Evolutionary conservation across 345 rosid genomes (phyloP).

Genomic region (Hirschfeldia incana): DNA sequence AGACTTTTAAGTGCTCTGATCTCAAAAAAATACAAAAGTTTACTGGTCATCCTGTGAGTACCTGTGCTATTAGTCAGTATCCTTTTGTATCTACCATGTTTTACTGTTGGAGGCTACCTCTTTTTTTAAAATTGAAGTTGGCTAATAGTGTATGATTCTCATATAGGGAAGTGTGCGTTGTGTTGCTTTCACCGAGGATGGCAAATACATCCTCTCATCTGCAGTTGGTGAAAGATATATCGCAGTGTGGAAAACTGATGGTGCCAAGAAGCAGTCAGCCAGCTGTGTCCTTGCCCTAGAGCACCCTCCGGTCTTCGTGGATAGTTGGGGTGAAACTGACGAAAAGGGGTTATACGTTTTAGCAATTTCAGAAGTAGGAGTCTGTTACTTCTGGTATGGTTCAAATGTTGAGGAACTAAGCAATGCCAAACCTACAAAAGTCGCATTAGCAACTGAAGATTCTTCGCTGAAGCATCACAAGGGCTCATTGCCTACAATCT

Average conservation of each 20-base stretch:
- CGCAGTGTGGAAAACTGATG: constrained; percentile 74
- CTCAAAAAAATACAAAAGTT: constrained; percentile 84
- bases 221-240: constrained; percentile 80
- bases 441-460: constrained; percentile 54
- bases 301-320: constrained; percentile 86
- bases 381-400: constrained; percentile 86
- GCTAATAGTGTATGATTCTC: constrained; percentile 19
- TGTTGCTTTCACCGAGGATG: constrained; percentile 77
- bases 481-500: constrained; percentile 53
- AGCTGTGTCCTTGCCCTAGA: constrained; percentile 94
- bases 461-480: constrained; percentile 42
- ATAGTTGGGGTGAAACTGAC: constrained; percentile 56
- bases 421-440: constrained; percentile 66
- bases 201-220: constrained; percentile 73
- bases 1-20: constrained; percentile 63
- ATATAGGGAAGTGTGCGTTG: constrained; percentile 75
- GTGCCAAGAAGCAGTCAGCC: constrained; percentile 76
- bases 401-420: constrained; percentile 59
- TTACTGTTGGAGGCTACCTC: neutral
- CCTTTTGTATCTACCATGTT: neutral
- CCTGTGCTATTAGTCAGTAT: neutral
- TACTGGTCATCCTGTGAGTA: constrained; percentile 92
- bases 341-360: constrained; percentile 56
- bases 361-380: constrained; percentile 84
- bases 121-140: neutral